phyloP scores from a whole-genome alignment of 2,329 filamentous ascomycete genomes.

The Diaporthe sp. region DNA sequence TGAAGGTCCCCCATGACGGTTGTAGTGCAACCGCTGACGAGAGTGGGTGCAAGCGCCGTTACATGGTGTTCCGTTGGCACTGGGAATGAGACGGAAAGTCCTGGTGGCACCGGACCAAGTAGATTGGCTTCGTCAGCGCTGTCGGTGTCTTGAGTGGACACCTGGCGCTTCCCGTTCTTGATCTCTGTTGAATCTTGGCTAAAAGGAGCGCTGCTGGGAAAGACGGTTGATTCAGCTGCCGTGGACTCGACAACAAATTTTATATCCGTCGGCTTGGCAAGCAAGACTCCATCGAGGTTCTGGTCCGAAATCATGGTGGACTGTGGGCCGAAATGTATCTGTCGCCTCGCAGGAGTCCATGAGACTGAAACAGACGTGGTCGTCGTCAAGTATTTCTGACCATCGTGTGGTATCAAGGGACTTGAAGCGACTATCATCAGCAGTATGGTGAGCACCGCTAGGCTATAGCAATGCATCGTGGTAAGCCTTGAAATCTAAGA shows the following conservation, averaged over 20 bases:
- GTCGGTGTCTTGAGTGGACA: background rate
- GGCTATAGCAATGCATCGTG: background rate
- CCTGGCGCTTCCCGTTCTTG: background rate
- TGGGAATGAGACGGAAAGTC: background rate
- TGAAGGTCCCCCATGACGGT: slow-evolving; percentile 46
- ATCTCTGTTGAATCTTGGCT: background rate
- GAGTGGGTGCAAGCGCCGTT: background rate
- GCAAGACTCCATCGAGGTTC: background rate
- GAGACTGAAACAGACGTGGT: background rate
- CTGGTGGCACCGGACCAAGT: background rate
- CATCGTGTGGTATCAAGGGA: background rate
- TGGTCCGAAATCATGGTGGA: background rate
- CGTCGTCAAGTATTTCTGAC: background rate
- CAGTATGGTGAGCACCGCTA: background rate
- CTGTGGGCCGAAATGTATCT: background rate
- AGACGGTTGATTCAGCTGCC: background rate
- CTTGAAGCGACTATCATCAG: background rate
- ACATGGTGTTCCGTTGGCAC: background rate
- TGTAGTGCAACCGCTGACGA: slow-evolving; percentile 45
- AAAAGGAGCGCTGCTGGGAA: background rate
- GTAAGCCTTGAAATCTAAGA: background rate
- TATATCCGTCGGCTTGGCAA: background rate
- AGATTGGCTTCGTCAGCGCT: background rate
- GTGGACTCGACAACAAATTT: background rate
- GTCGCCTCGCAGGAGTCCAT: background rate